Evolutionary conservation across 1,284 basidiomycete species (phyloP).

Genomic region (Mycena citricolor): DNA sequence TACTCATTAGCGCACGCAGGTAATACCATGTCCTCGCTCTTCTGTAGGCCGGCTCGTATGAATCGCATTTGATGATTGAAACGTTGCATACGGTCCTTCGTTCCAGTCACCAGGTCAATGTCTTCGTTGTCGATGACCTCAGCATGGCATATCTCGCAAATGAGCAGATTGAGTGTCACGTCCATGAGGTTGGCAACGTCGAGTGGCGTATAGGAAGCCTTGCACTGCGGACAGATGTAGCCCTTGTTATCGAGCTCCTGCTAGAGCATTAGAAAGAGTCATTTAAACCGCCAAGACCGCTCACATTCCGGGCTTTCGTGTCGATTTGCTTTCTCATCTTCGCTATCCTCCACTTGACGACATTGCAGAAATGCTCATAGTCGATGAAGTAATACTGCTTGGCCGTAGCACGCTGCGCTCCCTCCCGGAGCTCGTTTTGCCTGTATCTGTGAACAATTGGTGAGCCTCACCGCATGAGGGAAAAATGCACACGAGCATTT

Average conservation of each 20-base stretch:
- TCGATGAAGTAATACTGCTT: constrained; percentile 96
- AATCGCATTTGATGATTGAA: constrained; percentile 92
- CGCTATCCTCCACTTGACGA: constrained; percentile 97
- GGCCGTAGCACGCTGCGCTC: constrained; percentile 76
- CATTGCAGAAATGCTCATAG: constrained; percentile 93
- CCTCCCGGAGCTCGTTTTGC: constrained; percentile 84
- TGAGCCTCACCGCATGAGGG: constrained; percentile 1
- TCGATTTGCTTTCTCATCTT: constrained; percentile 92
- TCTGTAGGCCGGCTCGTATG: constrained; percentile 84
- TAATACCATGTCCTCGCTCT: constrained; percentile 85
- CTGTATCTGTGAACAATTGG: constrained; percentile 55
- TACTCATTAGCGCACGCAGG: constrained; percentile 72
- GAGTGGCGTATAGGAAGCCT: constrained; percentile 80
- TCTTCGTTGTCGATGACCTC: constrained; percentile 94
- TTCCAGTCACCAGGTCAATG: constrained; percentile 78
- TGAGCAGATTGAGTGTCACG: constrained; percentile 57
- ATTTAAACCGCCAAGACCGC: constrained; percentile 21
- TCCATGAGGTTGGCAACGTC: constrained; percentile 86
- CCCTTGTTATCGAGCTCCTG: constrained; percentile 95
- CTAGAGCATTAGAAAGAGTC: constrained; percentile 11
- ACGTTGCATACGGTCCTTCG: constrained; percentile 92
- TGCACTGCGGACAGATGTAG: constrained; percentile 91
- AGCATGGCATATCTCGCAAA: constrained; percentile 76
- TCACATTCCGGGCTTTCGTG: constrained; percentile 78
- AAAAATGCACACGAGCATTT: constrained; percentile 57